Evolutionary conservation across 345 rosid species (phyloP), one percentile per base, ranked within the genome.

Genomic region (Clarkia xantiana): DNA sequence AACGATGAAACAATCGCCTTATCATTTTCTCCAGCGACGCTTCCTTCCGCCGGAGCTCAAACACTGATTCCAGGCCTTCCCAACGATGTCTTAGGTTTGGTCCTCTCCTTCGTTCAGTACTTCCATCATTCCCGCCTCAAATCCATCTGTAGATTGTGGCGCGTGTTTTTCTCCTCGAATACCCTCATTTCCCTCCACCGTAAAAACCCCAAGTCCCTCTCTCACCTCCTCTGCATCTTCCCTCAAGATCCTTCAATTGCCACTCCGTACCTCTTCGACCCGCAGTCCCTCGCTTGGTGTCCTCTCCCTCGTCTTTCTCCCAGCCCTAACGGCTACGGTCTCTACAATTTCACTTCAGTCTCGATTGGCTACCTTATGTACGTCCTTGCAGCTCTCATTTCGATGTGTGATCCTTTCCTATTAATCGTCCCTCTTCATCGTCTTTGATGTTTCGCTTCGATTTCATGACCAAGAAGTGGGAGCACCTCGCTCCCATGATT

Each of bases 201-300:
- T 38, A 62, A 49, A 0, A 18, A 58, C 61, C 57, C 55, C 41
- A 29, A 7, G 34, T 38, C 39, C 55, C 81, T 56, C 47, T 72
- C 83, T 2, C 70, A 82, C 49, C 91, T 90, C 70, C 76, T 90
- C 50, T 79, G 94, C 62, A 62, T 90, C 60, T 90, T 85, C 81
- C 88, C 95, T 7, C 62, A 77, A 42, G 97, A 85, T 55, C 97
- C 97, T 40, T 79, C 83, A 15, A 77, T 90, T 45, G 73, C 82
- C 2, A 59, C 82, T 6, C 94, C 97, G 1, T 72, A 67, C 65
- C 88, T 90, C 36, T 90, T 90, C 62, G 97, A 90, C 61, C 79
- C 91, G 0, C 61, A 47, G 0, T 60, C 70, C 70, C 70, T 73
- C 15, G 84, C 91, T 0, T 90, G 97, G 94, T 46, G 72, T 41